Conservation (phyloP, 148 eudicot species). For the Euryodendron excelsum region DNA sequence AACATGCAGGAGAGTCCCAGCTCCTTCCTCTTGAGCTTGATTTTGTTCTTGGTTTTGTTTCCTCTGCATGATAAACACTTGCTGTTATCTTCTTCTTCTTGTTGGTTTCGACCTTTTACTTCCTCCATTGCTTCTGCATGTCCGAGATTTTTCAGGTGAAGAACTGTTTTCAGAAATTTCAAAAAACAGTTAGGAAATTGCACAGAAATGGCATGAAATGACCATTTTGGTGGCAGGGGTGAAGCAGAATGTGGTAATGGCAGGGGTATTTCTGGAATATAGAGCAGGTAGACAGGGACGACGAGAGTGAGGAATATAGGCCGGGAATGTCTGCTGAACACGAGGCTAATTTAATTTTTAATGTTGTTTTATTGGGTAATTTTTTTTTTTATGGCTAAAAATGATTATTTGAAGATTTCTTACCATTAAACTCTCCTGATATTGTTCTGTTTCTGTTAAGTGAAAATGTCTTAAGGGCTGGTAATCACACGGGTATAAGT, state of each 20-base stretch:
- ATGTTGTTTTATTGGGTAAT: too few relatives aligned
- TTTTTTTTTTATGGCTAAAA: not conserved
- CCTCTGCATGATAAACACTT: too few relatives aligned
- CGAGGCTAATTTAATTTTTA: not conserved
- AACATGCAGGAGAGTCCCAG: constrained; percentile 78
- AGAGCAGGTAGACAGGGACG: too few relatives aligned
- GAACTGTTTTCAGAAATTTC: not conserved
- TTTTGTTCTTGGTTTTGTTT: constrained; percentile 10
- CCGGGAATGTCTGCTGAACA: not conserved
- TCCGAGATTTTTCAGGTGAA: not conserved
- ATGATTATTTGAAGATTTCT: constrained; percentile 7
- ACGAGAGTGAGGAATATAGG: not conserved
- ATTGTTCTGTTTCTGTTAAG: not conserved
- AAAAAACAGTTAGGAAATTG: constrained; percentile 1
- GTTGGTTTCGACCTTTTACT: not conserved
- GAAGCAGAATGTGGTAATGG: not conserved
- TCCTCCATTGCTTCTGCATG: constrained; percentile 10
- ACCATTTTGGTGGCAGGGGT: constrained; percentile 5
- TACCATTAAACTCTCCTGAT: not conserved
- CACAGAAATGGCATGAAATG: not conserved
- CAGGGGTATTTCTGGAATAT: constrained; percentile 2
- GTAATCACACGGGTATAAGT: not conserved
- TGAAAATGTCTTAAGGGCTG: not conserved
- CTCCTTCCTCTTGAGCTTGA: constrained; percentile 48
- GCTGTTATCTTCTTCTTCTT: too few relatives aligned